Conservation (phyloP, 495 filamentous ascomycete species). For the Saxispiralis lemnorum region DNA sequence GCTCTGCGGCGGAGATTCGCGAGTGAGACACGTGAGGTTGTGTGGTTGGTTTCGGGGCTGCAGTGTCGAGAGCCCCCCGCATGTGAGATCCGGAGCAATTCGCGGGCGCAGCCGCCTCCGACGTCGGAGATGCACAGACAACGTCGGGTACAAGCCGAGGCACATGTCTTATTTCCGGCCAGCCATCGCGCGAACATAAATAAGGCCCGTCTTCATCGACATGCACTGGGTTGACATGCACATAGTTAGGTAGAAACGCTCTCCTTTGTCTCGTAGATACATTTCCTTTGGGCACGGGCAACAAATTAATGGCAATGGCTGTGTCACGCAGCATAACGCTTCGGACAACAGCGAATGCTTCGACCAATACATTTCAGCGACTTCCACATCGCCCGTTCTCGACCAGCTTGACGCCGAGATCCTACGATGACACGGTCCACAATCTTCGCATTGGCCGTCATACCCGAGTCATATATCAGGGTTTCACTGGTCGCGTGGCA, state of each 20-base stretch:
- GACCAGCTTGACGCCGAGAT: slow-evolving; percentile 1
- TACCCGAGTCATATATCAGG: slow-evolving; percentile 74
- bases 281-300: no score
- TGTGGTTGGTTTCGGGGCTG: no score
- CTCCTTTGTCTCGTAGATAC: no score
- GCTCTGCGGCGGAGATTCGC: no score
- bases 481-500: slow-evolving; percentile 64
- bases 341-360: not conserved
- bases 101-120: not conserved
- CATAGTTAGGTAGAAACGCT: no score
- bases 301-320: no score
- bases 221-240: no score
- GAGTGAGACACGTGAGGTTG: no score
- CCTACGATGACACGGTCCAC: slow-evolving; percentile 47
- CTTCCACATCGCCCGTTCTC: slow-evolving; percentile 9
- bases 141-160: not conserved
- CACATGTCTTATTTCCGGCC: slow-evolving; percentile 3
- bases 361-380: not conserved
- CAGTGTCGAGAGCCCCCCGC: no score
- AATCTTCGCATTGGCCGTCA: slow-evolving; percentile 64
- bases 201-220: no score
- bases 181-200: not conserved
- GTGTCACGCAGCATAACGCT: not conserved
- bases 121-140: not conserved
- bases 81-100: no score